phyloP scores from a whole-genome alignment of 257 asterid genomes.

The Solanum lycopersicoides region DNA sequence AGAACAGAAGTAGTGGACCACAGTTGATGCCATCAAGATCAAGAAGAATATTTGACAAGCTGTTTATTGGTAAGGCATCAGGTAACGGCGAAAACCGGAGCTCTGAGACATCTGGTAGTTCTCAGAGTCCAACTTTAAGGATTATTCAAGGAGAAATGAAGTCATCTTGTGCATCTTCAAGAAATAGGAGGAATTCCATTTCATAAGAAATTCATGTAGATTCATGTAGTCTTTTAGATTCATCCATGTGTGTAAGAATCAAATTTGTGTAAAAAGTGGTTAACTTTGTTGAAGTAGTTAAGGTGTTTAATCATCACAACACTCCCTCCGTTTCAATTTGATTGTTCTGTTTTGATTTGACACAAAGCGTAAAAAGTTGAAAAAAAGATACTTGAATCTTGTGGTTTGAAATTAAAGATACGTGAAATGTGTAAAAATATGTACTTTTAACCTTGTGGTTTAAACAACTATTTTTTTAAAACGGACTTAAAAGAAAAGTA shows the following conservation, averaged over 20 bases:
- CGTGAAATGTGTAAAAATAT: background rate
- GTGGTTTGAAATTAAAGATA: background rate
- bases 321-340: background rate
- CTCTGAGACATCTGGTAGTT: conserved; percentile 81
- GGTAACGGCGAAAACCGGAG: conserved; percentile 52
- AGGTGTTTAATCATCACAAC: background rate
- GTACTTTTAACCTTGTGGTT: background rate
- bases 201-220: conserved; percentile 24
- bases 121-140: conserved; percentile 74
- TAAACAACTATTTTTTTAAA: background rate
- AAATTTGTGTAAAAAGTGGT: background rate
- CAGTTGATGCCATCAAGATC: conserved; percentile 84
- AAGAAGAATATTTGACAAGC: conserved; percentile 69
- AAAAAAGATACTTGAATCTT: background rate
- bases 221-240: background rate
- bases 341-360: background rate
- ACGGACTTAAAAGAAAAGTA: background rate
- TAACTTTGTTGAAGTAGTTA: background rate
- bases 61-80: conserved; percentile 64
- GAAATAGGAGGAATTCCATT: conserved; percentile 68
- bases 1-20: conserved; percentile 33
- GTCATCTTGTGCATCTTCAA: conserved; percentile 37
- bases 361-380: background rate
- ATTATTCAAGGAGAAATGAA: conserved; percentile 38
- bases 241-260: background rate